A percentile compares a stretch with the other conserved stretches of the same genome.
phyloP scores from a whole-genome alignment of 2,329 filamentous ascomycete genomes.

The Apiospora malaysiana region DNA sequence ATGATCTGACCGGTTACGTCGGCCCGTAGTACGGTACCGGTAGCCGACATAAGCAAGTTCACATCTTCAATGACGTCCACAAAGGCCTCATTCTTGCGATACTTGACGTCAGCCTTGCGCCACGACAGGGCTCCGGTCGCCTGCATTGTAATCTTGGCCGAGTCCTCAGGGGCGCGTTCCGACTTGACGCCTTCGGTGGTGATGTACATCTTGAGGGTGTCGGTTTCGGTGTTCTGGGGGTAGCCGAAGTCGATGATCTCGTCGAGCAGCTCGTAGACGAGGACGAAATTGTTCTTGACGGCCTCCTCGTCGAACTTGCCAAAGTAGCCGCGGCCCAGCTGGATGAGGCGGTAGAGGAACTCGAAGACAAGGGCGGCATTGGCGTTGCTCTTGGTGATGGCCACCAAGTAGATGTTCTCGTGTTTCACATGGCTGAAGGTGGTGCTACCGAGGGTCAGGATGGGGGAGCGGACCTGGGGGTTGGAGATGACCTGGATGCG shows the following conservation, averaged over 20 bases:
- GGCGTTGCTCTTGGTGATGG: constrained; percentile 98
- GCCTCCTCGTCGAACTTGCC: constrained; percentile 99
- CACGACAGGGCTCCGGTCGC: constrained; percentile 96
- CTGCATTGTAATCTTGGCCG: constrained; percentile 98
- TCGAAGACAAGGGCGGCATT: constrained; percentile 98
- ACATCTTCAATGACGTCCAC: constrained; percentile 99
- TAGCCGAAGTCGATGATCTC: constrained; percentile 99
- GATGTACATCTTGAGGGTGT: constrained; percentile 99
- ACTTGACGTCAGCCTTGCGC: constrained; percentile 97
- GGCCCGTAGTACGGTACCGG: constrained; percentile 89
- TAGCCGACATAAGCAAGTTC: constrained; percentile 98
- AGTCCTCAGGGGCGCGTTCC: constrained; percentile 84
- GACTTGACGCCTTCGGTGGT: constrained; percentile 99
- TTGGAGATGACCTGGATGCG: constrained; percentile 99
- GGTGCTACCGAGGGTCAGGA: constrained; percentile 94
- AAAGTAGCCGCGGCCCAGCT: constrained; percentile 93
- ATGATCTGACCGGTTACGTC: constrained; percentile 98
- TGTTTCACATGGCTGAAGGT: constrained; percentile 99
- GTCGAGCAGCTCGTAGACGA: constrained; percentile 96
- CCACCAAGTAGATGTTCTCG: constrained; percentile 98
- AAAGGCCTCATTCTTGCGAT: constrained; percentile 99
- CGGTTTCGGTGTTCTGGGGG: constrained; percentile 97
- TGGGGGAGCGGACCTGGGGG: constrained; percentile 94
- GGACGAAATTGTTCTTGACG: constrained; percentile 99
- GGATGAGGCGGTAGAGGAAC: constrained; percentile 91